Conservation (phyloP, 768 basidiomycete species). For the Mycena sanguinolenta region DNA sequence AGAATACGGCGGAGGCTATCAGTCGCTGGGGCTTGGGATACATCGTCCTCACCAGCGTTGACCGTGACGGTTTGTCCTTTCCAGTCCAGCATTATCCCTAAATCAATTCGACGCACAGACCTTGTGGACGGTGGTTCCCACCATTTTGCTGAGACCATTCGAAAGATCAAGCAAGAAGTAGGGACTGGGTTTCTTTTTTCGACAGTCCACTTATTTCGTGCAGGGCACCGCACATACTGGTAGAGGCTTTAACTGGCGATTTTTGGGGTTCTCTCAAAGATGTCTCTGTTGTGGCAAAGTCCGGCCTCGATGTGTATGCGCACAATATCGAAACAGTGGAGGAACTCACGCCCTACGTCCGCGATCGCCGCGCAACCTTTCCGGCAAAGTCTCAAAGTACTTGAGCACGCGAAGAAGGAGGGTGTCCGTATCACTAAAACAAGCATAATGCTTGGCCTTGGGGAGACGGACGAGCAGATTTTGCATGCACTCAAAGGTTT, state of each 20-base stretch:
- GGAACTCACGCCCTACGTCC: slow-evolving; percentile 92
- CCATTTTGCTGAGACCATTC: slow-evolving; percentile 96
- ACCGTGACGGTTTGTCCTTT: slow-evolving; percentile 83
- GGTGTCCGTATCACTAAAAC: slow-evolving; percentile 95
- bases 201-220: slow-evolving; percentile 13
- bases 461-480: slow-evolving; percentile 89
- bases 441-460: slow-evolving; percentile 98
- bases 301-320: slow-evolving; percentile 97
- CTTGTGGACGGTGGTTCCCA: slow-evolving; percentile 91
- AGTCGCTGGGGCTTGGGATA: slow-evolving; percentile 98
- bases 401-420: slow-evolving; percentile 85
- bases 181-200: slow-evolving; percentile 35
- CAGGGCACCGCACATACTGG: slow-evolving; percentile 94
- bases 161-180: slow-evolving; percentile 96
- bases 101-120: slow-evolving; percentile 61
- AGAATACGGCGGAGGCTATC: slow-evolving; percentile 98
- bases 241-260: slow-evolving; percentile 97
- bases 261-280: slow-evolving; percentile 85
- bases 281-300: slow-evolving; percentile 87
- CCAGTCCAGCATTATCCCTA: background rate
- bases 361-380: slow-evolving; percentile 95
- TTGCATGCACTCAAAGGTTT: slow-evolving; percentile 85
- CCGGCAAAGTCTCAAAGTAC: slow-evolving; percentile 83
- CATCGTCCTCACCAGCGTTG: slow-evolving; percentile 96
- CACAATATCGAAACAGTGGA: slow-evolving; percentile 99